These are phyloP conservation scores for Exophiala mesophila DNA, from an alignment of 2,329 filamentous ascomycete genomes.

Conservation along the genomic window DNA sequence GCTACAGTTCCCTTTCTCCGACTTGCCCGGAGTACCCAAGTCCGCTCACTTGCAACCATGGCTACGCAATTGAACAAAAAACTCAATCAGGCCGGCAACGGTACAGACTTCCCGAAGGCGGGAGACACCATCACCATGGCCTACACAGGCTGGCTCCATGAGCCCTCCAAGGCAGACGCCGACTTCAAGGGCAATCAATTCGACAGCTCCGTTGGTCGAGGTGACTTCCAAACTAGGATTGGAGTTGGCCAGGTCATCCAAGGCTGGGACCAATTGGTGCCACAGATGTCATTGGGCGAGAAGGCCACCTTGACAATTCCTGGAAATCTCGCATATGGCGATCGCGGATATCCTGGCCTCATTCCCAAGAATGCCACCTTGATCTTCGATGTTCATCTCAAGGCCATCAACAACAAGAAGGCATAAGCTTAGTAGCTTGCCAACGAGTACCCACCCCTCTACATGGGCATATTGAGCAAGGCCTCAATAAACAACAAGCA, in stretches of 20 bases:
- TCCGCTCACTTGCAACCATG: background rate
- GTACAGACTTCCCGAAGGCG: constrained; percentile 53
- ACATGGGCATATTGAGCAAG: no score
- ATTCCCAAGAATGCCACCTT: constrained; percentile 70
- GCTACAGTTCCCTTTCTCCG: background rate
- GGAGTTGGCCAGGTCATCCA: constrained; percentile 80
- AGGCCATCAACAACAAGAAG: background rate
- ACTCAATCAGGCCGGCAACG: constrained; percentile 56
- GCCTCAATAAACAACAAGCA: no score
- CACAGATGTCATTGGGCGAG: constrained; percentile 83
- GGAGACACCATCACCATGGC: constrained; percentile 79
- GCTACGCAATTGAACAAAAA: constrained; percentile 46
- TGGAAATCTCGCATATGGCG: constrained; percentile 30
- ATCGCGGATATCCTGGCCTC: constrained; percentile 69
- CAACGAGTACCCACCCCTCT: no score
- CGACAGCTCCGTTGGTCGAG: constrained; percentile 75
- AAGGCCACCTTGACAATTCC: constrained; percentile 80
- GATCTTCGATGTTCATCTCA: constrained; percentile 51
- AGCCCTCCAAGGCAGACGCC: constrained; percentile 45
- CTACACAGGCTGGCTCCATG: constrained; percentile 85
- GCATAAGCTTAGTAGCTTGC: no score
- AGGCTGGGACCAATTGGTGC: constrained; percentile 83
- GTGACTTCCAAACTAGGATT: constrained; percentile 71
- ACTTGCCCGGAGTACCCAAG: background rate
- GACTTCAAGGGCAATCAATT: constrained; percentile 61